These are phyloP conservation scores for Exophiala xenobiotica DNA, from an alignment of 2,329 filamentous ascomycete species.

Conservation along the genomic window DNA sequence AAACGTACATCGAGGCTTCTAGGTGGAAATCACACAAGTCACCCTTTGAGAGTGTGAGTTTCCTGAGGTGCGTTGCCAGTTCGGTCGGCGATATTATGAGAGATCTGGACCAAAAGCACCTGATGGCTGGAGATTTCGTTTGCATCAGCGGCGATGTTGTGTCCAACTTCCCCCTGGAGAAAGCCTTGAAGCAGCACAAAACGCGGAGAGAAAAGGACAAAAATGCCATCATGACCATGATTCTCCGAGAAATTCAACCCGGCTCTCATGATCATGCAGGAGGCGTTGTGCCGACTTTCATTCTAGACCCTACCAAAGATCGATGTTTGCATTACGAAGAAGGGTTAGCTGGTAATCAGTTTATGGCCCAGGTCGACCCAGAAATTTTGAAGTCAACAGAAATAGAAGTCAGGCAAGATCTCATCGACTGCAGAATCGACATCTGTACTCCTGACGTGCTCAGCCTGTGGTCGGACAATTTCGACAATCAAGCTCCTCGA, in stretches of 20 bases:
- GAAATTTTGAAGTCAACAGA: constrained; percentile 74
- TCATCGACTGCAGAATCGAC: constrained; percentile 93
- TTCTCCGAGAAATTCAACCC: constrained; percentile 74
- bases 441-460: constrained; percentile 96
- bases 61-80: constrained; percentile 81
- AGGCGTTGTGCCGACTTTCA: constrained; percentile 76
- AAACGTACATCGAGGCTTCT: constrained; percentile 80
- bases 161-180: constrained; percentile 82
- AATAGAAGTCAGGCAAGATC: constrained; percentile 78
- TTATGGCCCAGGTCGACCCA: constrained; percentile 66
- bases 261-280: constrained; percentile 75
- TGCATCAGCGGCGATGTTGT: constrained; percentile 91
- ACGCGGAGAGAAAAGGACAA: constrained; percentile 79
- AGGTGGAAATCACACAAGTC: constrained; percentile 72
- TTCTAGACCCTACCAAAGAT: constrained; percentile 75
- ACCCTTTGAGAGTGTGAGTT: constrained; percentile 76
- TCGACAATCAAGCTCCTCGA: constrained; percentile 88
- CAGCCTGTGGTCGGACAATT: constrained; percentile 94
- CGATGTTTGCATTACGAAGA: constrained; percentile 94
- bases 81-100: constrained; percentile 93
- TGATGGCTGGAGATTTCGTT: constrained; percentile 88
- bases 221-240: constrained; percentile 96
- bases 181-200: constrained; percentile 73
- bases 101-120: constrained; percentile 80
- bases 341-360: constrained; percentile 49